Base-by-base conservation (phyloP, 129 eudicot genomes). In the Helichrysum umbraculigerum region DNA sequence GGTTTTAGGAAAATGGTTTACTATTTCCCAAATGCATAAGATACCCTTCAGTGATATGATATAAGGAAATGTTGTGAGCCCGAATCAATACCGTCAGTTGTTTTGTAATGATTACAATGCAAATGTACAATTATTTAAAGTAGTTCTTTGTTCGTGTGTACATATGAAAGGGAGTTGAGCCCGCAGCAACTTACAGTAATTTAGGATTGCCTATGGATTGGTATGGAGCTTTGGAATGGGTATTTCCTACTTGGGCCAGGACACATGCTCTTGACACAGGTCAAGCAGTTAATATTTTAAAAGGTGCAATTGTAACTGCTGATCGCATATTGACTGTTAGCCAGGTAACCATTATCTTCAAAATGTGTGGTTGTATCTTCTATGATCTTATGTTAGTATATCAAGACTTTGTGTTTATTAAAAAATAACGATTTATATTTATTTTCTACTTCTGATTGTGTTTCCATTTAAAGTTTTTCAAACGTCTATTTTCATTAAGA, bases 191-290 rank as follows among this genome's bases (percentile, higher is more conserved):
- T 41, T 91, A 89, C 73, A 59, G 75, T 34, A 89, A 91, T 76
- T 77, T 91, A 61, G 97, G 97, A 64, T 77, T 89, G 77, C 92
- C 97, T 32, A 81, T 86, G 7, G 87, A 88, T 12, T 91, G 96
- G 96, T 91, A 91, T 78, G 88, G 91, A 75, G 88, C 96, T 70
- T 28, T 91, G 44, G 97, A 81, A 57, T 91, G 97, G 97, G 83
- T 91, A 60, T 91, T 91, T 79, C 97, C 97, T 44, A 87, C 91
- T 10, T 91, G 97, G 97, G 92, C 92, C 19, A 91, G 97, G 81
- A 83, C 90, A 17, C 97, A 91, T 84, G 97, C 92, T 57, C 97
- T 91, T 71, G 97, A 89, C 79, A 88, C 91, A 19, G 97, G 96
- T 83, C 89, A 88, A 82, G 96, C 97, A 57, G 97, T 91, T 76